Base-by-base conservation (phyloP, 306 rosid species). In the Myrica gale region DNA sequence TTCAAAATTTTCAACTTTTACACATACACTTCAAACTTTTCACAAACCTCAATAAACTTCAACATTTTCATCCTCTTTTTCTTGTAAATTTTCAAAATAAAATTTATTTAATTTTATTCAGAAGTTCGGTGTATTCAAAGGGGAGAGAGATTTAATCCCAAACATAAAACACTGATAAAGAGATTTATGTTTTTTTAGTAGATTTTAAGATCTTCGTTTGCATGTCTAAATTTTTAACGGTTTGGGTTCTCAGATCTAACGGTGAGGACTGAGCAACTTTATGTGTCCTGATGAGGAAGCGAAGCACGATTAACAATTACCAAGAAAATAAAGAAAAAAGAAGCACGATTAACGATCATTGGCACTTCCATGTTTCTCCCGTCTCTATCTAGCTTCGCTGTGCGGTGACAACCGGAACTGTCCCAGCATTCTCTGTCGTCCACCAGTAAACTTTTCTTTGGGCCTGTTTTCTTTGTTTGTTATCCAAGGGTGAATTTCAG, bases 351-450 rank as follows among this genome's bases (percentile, higher is more conserved):
- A 50, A 56, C 21, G 55, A 47, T 53, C 6, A 19, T 10, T n/a
- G 1, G 46, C 56, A 10, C 19, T 8, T 8, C 55, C 16, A 58
- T 51, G 71, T 55, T 23, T 32, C 50, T 74, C 32, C 73, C 4
- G 52, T 71, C 57, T 65, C 81, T 53, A 56, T 66, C 57, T 76
- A 11, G 63, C 75, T 76, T 63, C 67, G 65, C 12, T 72, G 67
- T 39, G 72, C 85, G 69, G 79, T 50, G 74, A 60, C 69, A 69
- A 0, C 42, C 52, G 32, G 43, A 26, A 4, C 63, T 62, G 61
- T 20, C 16, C 15, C 41, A 48, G 39, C 63, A 21, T 12, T 4
- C 15, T n/a, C 20, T 56, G 45, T 73, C 58, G 13, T 4, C 68
- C 23, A 2, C 37, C 3, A 15, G 62, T 60, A 13, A 11, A 50